phyloP scores from a whole-genome alignment of 495 filamentous ascomycete species.

The Tuber melanosporum region DNA sequence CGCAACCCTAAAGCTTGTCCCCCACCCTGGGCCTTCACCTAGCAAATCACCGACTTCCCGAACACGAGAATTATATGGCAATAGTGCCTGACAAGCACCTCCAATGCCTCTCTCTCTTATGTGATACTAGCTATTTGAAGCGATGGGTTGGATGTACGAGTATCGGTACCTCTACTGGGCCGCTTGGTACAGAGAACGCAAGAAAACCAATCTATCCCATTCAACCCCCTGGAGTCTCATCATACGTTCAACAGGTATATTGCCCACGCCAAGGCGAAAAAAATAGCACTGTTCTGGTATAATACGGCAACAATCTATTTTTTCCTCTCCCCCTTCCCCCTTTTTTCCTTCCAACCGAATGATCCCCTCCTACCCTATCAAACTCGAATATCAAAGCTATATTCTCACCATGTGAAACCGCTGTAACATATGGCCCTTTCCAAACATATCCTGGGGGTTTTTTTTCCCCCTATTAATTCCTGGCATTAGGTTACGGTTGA shows the following conservation, averaged over 20 bases:
- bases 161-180: background rate
- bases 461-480: background rate
- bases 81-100: background rate
- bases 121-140: background rate
- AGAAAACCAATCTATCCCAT: background rate
- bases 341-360: background rate
- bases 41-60: background rate
- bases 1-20: background rate
- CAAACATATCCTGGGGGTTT: background rate
- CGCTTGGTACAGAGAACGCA: background rate
- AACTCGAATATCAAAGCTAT: background rate
- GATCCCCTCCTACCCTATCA: background rate
- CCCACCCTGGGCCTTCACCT: background rate
- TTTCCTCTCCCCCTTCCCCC: background rate
- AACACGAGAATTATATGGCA: background rate
- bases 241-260: background rate
- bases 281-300: background rate
- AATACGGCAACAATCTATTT: background rate
- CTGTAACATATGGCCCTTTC: background rate
- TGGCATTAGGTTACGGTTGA: background rate
- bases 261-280: background rate
- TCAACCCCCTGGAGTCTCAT: background rate
- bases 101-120: background rate
- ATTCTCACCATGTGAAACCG: background rate
- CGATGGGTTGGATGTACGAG: background rate